These are phyloP conservation scores for Linnemannia hyalina DNA, from an alignment of 192 early-diverging fungal species.

Conservation along the genomic window DNA sequence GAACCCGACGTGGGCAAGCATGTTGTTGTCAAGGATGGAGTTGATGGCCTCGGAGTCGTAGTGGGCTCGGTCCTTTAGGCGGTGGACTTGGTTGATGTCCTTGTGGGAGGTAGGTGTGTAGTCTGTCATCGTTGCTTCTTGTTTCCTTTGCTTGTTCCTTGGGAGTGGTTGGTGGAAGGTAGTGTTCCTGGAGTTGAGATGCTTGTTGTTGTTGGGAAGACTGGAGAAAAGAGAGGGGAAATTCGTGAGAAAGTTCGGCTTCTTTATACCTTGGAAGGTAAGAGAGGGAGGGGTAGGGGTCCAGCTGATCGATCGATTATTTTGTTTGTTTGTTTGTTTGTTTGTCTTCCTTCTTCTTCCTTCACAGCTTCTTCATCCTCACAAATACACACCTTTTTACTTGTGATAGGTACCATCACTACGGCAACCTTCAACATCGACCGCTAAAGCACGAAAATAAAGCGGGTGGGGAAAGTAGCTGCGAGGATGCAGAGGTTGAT, in stretches of 20 bases:
- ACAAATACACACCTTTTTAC: neutral
- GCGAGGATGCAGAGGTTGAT: neutral
- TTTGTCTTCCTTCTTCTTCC: neutral
- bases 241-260: conserved; percentile 9
- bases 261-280: neutral
- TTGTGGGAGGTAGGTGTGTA: conserved; percentile 50
- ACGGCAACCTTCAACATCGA: too few relatives aligned
- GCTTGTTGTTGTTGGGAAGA: neutral
- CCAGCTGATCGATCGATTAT: neutral
- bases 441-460: neutral
- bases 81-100: conserved; percentile 54
- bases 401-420: neutral
- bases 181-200: neutral
- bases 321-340: neutral
- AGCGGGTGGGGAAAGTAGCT: neutral
- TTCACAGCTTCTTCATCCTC: neutral
- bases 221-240: neutral
- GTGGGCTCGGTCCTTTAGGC: conserved; percentile 48
- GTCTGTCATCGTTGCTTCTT: neutral
- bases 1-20: conserved; percentile 68
- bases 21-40: conserved; percentile 58
- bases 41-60: conserved; percentile 60
- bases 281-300: neutral
- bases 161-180: neutral
- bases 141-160: neutral